A percentile compares a stretch with the other conserved stretches of the same genome.
Evolutionary conservation across 2,329 filamentous ascomycete species (phyloP).

Genomic region (Dothistroma septosporum): DNA sequence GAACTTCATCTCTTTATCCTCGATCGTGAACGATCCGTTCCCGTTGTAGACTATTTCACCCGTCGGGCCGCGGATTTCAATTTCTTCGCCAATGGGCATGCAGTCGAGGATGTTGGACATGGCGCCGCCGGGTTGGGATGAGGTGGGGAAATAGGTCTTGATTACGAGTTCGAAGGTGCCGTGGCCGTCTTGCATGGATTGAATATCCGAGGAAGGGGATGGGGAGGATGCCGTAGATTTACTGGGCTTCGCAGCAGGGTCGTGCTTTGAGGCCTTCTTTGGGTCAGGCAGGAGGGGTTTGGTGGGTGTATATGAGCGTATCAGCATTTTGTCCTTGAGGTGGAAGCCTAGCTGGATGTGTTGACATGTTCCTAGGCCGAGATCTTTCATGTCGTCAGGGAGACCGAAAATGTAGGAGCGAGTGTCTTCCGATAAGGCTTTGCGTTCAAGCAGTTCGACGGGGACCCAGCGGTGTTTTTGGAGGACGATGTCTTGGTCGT

Average conservation of each 20-base stretch:
- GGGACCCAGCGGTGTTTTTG: constrained; percentile 48
- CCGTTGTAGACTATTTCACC: constrained; percentile 51
- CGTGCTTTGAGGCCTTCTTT: constrained; percentile 11
- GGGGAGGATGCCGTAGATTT: neutral
- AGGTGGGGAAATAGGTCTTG: constrained; percentile 51
- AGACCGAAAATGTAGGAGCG: constrained; percentile 47
- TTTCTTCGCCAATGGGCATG: constrained; percentile 46
- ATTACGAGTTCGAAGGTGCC: constrained; percentile 49
- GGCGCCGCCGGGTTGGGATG: constrained; percentile 50
- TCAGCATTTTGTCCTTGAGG: constrained; percentile 48
- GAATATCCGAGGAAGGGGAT: constrained; percentile 1
- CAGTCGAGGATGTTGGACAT: constrained; percentile 52
- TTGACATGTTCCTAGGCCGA: constrained; percentile 51
- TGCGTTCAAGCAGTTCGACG: constrained; percentile 40
- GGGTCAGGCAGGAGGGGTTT: constrained; percentile 39
- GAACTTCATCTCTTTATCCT: constrained; percentile 41
- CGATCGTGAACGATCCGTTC: constrained; percentile 46
- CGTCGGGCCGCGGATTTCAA: constrained; percentile 51
- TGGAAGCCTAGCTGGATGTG: constrained; percentile 54
- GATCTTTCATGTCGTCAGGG: constrained; percentile 37
- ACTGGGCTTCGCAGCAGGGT: constrained; percentile 27
- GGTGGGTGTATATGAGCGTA: constrained; percentile 49
- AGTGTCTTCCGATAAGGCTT: constrained; percentile 44
- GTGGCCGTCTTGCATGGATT: constrained; percentile 26
- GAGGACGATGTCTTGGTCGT: constrained; percentile 35